These are phyloP conservation scores for Emergomyces pasteurianus DNA, from an alignment of 2,329 filamentous ascomycete species.

Conservation along the genomic window DNA sequence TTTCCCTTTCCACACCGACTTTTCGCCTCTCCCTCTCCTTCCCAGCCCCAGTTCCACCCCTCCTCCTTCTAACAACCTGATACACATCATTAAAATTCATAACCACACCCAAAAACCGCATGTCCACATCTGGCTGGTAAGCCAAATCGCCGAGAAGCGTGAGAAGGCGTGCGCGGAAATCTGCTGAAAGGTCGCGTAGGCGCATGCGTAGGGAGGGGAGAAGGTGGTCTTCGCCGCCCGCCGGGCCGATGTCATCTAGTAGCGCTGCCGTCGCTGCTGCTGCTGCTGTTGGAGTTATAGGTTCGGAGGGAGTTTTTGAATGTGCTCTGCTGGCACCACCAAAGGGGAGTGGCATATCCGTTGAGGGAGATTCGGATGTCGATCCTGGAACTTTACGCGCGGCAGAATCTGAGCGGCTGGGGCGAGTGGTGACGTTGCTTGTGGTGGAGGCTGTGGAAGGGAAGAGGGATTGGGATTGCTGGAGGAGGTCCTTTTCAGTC, in stretches of 20 bases:
- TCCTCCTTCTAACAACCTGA: constrained; percentile 56
- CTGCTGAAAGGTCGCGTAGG: constrained; percentile 56
- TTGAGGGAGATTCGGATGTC: constrained; percentile 14
- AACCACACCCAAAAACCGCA: constrained; percentile 87
- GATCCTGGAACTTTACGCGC: background rate
- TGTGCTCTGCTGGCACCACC: background rate
- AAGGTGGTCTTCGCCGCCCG: constrained; percentile 44
- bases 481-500: constrained; percentile 40
- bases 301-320: background rate
- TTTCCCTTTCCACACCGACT: constrained; percentile 12
- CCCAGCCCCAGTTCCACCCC: constrained; percentile 24
- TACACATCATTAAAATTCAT: constrained; percentile 99
- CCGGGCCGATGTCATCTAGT: background rate
- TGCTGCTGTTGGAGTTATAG: background rate
- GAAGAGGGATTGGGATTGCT: constrained; percentile 11
- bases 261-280: background rate
- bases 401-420: constrained; percentile 14
- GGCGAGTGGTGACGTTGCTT: constrained; percentile 6
- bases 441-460: constrained; percentile 10
- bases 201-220: constrained; percentile 66
- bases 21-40: constrained; percentile 19
- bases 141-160: constrained; percentile 78
- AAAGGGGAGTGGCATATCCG: constrained; percentile 6
- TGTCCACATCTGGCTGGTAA: constrained; percentile 87
- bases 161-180: constrained; percentile 68